Evolutionary conservation across 2,329 filamentous ascomycete species (phyloP), one percentile per base, ranked within the genome.

Genomic region (Leptographium flavum): DNA sequence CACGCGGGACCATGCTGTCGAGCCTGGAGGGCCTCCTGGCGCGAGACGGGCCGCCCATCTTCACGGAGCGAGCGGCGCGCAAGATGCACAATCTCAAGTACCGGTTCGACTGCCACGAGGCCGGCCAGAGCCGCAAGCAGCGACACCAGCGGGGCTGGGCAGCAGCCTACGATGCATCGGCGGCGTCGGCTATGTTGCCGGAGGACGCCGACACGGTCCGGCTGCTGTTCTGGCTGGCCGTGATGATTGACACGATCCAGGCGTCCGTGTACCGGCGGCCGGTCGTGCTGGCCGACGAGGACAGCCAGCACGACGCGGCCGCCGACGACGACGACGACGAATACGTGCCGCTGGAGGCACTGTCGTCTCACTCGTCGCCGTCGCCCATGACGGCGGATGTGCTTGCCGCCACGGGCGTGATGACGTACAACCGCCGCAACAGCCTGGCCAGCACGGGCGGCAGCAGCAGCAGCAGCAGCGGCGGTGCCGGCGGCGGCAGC

Each of bases 171-270:
- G n/a, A 14, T 15, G 3, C n/a, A 7, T 14, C 14, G n/a, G 27
- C 13, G 27, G 27, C 46, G 6, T 8, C 30, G 21, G 7, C 21
- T 8, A 9, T 10, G 9, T 15, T 23, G 9, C 5, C 41, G 4
- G 50, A 53, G 22, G 59, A 65, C 5, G 55, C 56, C 7, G 55
- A 64, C 11, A 76, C 74, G 0, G 61, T 77, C 23, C 64, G 70
- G 13, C 57, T 77, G 11, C 53, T 77, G 3, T 76, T 71, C 52
- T 78, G 74, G 74, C 59, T 78, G 15, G 70, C 68, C 0, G 61
- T 76, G 39, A 77, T 77, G 73, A 71, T 74, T 40, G 73, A 77
- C 52, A 76, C 73, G 0, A 56, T 76, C 9, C 73, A 69, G 0
- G 66, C 73, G 0, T 70, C 71, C 1, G 72, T 77, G 62, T 64